Percentiles rank a stretch among this genome's conserved stretches.
These are phyloP conservation scores for Capronia coronata DNA, from an alignment of 2,329 filamentous ascomycete species.

Conservation along the genomic window DNA sequence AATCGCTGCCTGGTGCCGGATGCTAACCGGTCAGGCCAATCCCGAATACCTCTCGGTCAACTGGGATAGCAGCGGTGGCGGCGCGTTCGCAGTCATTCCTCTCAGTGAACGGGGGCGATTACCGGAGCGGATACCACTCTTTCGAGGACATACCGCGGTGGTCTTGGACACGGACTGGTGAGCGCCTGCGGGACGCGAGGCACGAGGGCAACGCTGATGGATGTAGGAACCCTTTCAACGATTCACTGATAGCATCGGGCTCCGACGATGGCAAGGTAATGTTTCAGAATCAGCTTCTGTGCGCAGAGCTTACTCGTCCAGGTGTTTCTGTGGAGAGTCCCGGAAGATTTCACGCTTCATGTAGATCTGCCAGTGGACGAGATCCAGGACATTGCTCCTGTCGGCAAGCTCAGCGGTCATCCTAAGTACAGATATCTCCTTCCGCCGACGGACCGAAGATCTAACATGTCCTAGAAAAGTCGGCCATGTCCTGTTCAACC, in stretches of 20 bases:
- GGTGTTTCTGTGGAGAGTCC: conserved; percentile 93
- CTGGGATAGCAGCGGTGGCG: conserved; percentile 94
- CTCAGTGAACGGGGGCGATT: conserved; percentile 81
- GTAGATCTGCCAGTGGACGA: conserved; percentile 71
- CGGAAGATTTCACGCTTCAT: conserved; percentile 75
- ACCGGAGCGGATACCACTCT: conserved; percentile 87
- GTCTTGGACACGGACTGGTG: conserved; percentile 97
- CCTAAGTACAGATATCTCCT: conserved; percentile 55
- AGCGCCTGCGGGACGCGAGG: conserved; percentile 30
- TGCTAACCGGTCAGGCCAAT: conserved; percentile 61
- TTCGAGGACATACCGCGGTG: conserved; percentile 89
- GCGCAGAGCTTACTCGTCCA: conserved; percentile 27
- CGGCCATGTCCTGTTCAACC: conserved; percentile 96
- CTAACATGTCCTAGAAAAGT: conserved; percentile 63
- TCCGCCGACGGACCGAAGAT: conserved; percentile 3
- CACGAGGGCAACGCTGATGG: conserved; percentile 7
- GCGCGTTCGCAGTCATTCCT: conserved; percentile 93
- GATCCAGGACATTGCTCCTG: conserved; percentile 69
- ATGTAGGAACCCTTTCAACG: conserved; percentile 87
- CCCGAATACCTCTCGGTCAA: conserved; percentile 95
- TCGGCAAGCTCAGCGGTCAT: conserved; percentile 78
- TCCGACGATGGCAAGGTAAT: conserved; percentile 85
- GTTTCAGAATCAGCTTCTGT: background rate
- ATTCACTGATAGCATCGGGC: conserved; percentile 82
- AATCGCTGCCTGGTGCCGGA: conserved; percentile 23